Base-by-base conservation (phyloP, 208 protist species). In the Acanthamoeba lenticulata region DNA sequence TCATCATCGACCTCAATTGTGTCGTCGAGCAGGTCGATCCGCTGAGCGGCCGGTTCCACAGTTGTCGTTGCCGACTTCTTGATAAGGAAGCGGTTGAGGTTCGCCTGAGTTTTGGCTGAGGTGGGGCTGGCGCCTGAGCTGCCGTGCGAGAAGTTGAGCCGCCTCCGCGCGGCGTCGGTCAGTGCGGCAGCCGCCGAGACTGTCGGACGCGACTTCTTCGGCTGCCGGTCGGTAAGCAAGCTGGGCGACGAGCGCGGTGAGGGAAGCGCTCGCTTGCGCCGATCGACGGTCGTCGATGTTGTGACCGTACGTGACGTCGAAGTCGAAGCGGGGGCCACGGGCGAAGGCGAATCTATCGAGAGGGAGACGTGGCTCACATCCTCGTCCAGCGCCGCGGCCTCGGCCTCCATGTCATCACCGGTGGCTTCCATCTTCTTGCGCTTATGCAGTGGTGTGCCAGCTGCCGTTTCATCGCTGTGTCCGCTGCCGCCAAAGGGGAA, bases 1-100 rank as follows among this genome's bases (percentile, higher is more conserved):
- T 83, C 74, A n/a, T 83, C 74, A 7, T 83, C 36, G 24, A 83
- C 44, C 52, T 83, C 74, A 40, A 83, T 83, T 1, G 74, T 83
- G 44, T 83, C 74, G 42, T 83, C 74, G 38, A 83, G 74, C 74
- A 83, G 44, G 24, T 83, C 74, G 24, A 83, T 83, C 0, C 36
- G 69, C 74, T 83, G 34, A 27, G 29, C 34, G 15, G 24, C 24
- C 74, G 36, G 24, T 24, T 27, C 29, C 60, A 69, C 60, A 24
- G 60, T 27, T n/a, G n/a, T 69, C 11, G 4, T 1, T 27, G 1
- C 29, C 36, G 42, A 29, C 5, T 44, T 52, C 17, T 1, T 83
- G 40, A 7, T 83, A 9, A 83, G 74, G 42, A 52, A 83, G 17
- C 44, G 74, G 24, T n/a, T 44, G 44, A 83, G 45, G 74, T 38